Evolutionary conservation across 1,139 yeast genomes (phyloP).

Genomic region (Yamadazyma diddensiae): DNA sequence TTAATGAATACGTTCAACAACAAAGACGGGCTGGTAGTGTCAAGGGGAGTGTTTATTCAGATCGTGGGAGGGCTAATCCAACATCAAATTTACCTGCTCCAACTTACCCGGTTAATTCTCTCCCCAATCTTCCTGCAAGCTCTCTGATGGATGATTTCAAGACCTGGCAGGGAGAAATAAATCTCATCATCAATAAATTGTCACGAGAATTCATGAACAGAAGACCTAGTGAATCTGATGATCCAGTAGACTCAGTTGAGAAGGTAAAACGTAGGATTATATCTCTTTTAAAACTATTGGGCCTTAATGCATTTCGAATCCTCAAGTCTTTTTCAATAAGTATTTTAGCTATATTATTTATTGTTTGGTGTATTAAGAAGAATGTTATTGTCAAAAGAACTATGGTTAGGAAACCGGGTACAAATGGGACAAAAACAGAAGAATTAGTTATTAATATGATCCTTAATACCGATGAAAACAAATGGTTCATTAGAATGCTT

Average conservation of each 20-base stretch:
- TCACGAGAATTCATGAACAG: slow-evolving; percentile 31
- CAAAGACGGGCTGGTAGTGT: slow-evolving; percentile 25
- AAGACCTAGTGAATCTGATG: slow-evolving; percentile 12
- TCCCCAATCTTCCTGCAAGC: slow-evolving; percentile 9
- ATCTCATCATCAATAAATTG: slow-evolving; percentile 37
- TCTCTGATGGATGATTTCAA: slow-evolving; percentile 34
- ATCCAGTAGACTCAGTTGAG: slow-evolving; percentile 21
- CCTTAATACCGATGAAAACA: slow-evolving; percentile 42
- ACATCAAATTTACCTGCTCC: slow-evolving; percentile 9
- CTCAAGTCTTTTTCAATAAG: slow-evolving; percentile 39
- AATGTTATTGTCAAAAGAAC: slow-evolving; percentile 42
- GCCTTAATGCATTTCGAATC: slow-evolving; percentile 25
- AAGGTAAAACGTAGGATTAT: slow-evolving; percentile 24
- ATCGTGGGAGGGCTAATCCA: background rate
- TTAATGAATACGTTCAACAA: slow-evolving; percentile 38
- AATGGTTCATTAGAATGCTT: slow-evolving; percentile 45
- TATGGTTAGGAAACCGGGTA: slow-evolving; percentile 31
- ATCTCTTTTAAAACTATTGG: slow-evolving; percentile 25
- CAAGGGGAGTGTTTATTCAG: slow-evolving; percentile 10
- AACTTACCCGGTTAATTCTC: slow-evolving; percentile 9
- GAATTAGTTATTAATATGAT: slow-evolving; percentile 47
- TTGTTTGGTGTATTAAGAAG: slow-evolving; percentile 44
- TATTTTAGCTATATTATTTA: slow-evolving; percentile 35
- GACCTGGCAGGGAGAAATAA: slow-evolving; percentile 47
- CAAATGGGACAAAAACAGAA: slow-evolving; percentile 25